Base-by-base conservation (phyloP, 768 basidiomycete species). In the Termitomyces sp. region DNA sequence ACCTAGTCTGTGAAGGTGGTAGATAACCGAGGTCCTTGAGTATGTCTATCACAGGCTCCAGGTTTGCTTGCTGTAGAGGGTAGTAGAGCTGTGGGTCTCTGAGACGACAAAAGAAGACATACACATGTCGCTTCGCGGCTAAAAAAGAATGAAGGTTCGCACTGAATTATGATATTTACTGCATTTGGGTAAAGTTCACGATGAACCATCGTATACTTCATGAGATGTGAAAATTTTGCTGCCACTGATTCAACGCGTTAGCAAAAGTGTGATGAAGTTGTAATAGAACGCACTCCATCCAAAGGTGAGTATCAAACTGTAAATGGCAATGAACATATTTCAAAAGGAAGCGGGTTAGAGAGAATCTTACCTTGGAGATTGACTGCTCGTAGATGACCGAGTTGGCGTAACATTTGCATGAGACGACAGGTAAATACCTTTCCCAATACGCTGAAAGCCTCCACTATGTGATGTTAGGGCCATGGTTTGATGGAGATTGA, bases 251-350 rank as follows among this genome's bases (percentile, higher is more conserved):
- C 32, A 33, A 62, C 33, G 24, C 45, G 46, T 65, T 53, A 66
- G 60, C 42, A 5, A 28, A 49, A 47, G n/a, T n/a, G n/a, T n/a
- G n/a, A n/a, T n/a, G n/a, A 43, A 14, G 22, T 9, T 8, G 12
- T 6, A 26, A n/a, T n/a, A n/a, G n/a, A 14, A 73, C 77, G 35
- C 42, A 80, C 78, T 76, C 79, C 79, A 79, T 59, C 77, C 74
- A 61, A 78, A 79, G 30, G 77, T 66, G 13, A 80, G 53, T 45
- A 79, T 74, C 14, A 79, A 57, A 2, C 78, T 79, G 32, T 1
- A 56, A 2, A 5, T n/a, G 14, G n/a, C 20, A 16, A 12, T 6
- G 13, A 35, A 13, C 13, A 35, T 13, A 13, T 24, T 24, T 26
- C 33, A 38, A 16, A 18, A 6, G 28, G n/a, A n/a, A 26, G 6